Base-by-base conservation (phyloP, 208 protist species). In the Acanthamoeba royreba region DNA sequence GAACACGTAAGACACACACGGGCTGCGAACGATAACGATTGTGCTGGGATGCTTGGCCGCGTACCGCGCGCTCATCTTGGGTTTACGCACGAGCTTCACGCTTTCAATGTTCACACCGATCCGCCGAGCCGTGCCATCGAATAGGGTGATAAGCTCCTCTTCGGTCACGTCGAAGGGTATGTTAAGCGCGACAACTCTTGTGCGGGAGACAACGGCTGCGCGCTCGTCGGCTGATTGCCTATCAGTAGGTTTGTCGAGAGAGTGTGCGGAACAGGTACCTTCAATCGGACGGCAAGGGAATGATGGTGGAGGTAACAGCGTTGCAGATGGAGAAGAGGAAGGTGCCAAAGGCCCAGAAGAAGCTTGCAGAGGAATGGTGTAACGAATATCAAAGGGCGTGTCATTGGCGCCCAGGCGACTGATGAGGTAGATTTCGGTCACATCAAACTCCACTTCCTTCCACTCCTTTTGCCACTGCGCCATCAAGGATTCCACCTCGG, bases 401-500 rank as follows among this genome's bases (percentile, higher is more conserved):
- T 86, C 77, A 45, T 47, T 86, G 63, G 63, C 63, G 33, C 63
- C 63, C 17, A 74, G 63, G 13, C 77, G 77, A 45, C 77, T 86
- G 77, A 86, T 86, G 77, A 86, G 46, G 43, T 86, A 86, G 45
- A 86, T 35, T 35, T 86, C 77, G 46, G 5, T 58, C 22, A 86
- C 77, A 31, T 47, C 46, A 28, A 86, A 86, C 77, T 2, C 40
- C n/a, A 86, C 28, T 38, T 47, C 45, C 42, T 53, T 47, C 77
- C 77, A 86, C 77, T 47, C 46, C 8, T 11, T 31, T n/a, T 58
- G n/a, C 45, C 40, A 86, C 7, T 86, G 31, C 28, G 19, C 77
- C 46, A 35, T 52, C 45, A 55, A 35, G 31, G 46, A n/a, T 45
- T 86, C 77, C 4, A 86, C 45, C n/a, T 86, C 77, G 22, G 9